Evolutionary conservation across 2,329 filamentous ascomycete genomes (phyloP), one percentile per base, ranked within the genome.

Genomic region (Alternaria triticimaculans): DNA sequence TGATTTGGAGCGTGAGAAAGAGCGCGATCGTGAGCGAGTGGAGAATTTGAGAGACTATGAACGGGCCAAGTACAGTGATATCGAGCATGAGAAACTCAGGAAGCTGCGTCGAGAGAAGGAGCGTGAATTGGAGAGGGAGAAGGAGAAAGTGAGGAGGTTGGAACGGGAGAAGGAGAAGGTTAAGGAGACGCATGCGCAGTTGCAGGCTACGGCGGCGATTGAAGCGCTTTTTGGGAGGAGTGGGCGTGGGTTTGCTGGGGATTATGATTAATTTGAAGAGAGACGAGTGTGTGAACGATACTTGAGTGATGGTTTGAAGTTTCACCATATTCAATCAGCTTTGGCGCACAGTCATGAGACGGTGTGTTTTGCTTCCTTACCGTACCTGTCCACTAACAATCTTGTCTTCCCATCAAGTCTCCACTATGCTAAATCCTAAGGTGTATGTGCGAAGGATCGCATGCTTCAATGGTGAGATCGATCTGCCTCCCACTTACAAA

Each of bases 71-170:
- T 12, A 20, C 14, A 51, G 53, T 8, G 41, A 55, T 10, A n/a
- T 44, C 3, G 62, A 62, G 26, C 48, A 30, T 14, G 59, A 43
- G 28, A 15, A 25, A 21, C 18, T 46, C 7, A 28, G n/a, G 14
- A 18, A 46, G 6, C 33, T 33, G 12, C 56, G 28, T 0, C 43
- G 28, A 15, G 56, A 60, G 33, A 48, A 55, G 14, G 56, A 60
- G 11, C 14, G 41, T 11, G 50, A 62, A 7, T 37, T 62, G 23
- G 51, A 56, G 15, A 46, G 45, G 12, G 64, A 60, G 37, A 62
- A 33, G 10, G 56, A 63, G 12, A 45, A 60, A 33, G 8, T 49
- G 33, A 41, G 15, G 8, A 53, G 23, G 15, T 18, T 65, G 28
- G 60, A 60, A 23, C 46, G 20, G 30, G 50, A 61, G 15, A 60